Percentiles rank a stretch among this genome's conserved stretches.
Conservation (phyloP, 371 early-diverging fungal genomes). For the Mucor plumbeus region DNA sequence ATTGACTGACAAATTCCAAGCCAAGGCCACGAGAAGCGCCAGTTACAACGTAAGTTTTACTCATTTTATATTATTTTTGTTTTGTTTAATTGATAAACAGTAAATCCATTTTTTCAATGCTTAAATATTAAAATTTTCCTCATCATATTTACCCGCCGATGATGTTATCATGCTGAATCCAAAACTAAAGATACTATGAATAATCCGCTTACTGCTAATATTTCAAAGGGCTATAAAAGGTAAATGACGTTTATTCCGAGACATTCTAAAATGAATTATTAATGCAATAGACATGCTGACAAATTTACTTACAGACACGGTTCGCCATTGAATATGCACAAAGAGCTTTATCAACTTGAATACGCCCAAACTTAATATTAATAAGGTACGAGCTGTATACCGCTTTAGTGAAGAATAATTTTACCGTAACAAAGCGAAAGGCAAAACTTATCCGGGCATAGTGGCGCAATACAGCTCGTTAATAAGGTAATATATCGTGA, state of each 20-base stretch:
- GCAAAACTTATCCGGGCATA: too few relatives aligned
- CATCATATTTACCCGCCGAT: not conserved
- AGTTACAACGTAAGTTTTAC: constrained; percentile 24
- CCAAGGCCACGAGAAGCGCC: constrained; percentile 45
- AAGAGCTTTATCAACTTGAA: too few relatives aligned
- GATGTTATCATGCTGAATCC: not conserved
- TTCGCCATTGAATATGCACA: too few relatives aligned
- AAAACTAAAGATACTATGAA: too few relatives aligned
- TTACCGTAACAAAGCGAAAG: too few relatives aligned
- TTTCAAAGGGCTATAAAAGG: not conserved
- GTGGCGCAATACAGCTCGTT: too few relatives aligned
- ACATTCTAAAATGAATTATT: not conserved
- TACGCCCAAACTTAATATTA: too few relatives aligned
- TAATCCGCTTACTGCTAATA: too few relatives aligned
- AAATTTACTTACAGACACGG: not conserved
- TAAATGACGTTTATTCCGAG: constrained; percentile 1
- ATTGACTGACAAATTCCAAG: constrained; percentile 50
- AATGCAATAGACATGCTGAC: not conserved
- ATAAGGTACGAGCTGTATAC: too few relatives aligned
- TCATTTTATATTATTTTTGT: not conserved
- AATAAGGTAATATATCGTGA: too few relatives aligned
- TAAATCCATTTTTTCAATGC: not conserved
- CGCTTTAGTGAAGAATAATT: too few relatives aligned
- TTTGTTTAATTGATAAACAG: not conserved
- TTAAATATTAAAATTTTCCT: too few relatives aligned